Evolutionary conservation across 129 eudicot genomes (phyloP), one percentile per base, ranked within the genome.

Genomic region (Tanacetum coccineum): DNA sequence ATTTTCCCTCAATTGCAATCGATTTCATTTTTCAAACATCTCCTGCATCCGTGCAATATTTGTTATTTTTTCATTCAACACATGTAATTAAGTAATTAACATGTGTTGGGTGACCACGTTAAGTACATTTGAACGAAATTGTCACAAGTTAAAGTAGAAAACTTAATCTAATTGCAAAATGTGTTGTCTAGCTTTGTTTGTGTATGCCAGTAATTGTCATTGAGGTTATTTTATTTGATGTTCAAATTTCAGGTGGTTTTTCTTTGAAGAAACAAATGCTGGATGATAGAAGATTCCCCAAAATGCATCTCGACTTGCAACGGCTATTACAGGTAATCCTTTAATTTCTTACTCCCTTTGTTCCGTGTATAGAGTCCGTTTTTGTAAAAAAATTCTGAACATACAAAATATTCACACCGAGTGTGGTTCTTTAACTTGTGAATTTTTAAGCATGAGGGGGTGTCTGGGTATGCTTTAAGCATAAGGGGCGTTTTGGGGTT

Each of bases 291-390:
- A 89, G 84, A 74, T 86, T 89, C 78, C 95, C 99, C 0, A 94
- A 89, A 81, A 94, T 94, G 96, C 96, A 94, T 83, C 86, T 94
- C 51, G 91, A 94, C 85, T 74, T 94, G 84, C 99, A 89, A 79
- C 87, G 99, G 18, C 83, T 89, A 72, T 76, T 94, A 67, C 99
- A 94, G 97, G 99, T 86, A 74, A 30, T 56, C 59, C 44, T 13
- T 68, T 47, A 15, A 15, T 30, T 53, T 39, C 62, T 19, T 47
- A 25, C 15, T 15, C 18, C n/a, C 54, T 13, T 4, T 49, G n/a
- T 49, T 13, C 54, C 19, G 18, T 49, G 54, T 49, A 17, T 62
- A 44, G 53, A 5, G 6, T 52, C 13, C 13, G 14, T 15, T 11
- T 59, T 12, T 3, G 0, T 2, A 18, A 59, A 46, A 11, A 11